These are phyloP conservation scores for Fusarium newnesense DNA, from an alignment of 2,329 filamentous ascomycete genomes.

Conservation along the genomic window DNA sequence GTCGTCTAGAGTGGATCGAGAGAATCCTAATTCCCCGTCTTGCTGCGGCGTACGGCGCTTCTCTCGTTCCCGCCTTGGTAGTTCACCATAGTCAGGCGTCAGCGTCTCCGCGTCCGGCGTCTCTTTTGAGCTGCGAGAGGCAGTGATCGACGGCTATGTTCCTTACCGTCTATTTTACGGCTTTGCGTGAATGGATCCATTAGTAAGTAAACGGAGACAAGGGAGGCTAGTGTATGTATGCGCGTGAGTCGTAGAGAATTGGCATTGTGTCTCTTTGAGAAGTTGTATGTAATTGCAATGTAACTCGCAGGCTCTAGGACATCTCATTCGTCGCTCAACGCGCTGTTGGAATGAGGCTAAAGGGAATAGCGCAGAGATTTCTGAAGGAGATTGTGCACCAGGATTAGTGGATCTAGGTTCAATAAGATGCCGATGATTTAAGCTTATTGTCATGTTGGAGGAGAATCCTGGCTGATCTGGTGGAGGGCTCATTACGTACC, in stretches of 20 bases:
- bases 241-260: conserved; percentile 19
- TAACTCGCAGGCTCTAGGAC: background rate
- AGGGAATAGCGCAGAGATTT: conserved; percentile 26
- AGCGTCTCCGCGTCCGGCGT: conserved; percentile 32
- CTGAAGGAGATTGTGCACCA: conserved; percentile 12
- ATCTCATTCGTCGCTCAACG: conserved; percentile 16
- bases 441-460: conserved; percentile 42
- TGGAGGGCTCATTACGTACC: conserved; percentile 39
- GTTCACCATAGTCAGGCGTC: conserved; percentile 12
- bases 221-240: conserved; percentile 19
- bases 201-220: conserved; percentile 19
- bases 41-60: conserved; percentile 28
- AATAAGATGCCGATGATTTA: conserved; percentile 40
- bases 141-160: conserved; percentile 18
- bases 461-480: conserved; percentile 31
- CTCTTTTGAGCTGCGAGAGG: conserved; percentile 24
- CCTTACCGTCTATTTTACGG: conserved; percentile 13
- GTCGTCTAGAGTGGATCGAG: conserved; percentile 14
- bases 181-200: background rate
- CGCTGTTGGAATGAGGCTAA: conserved; percentile 20
- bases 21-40: conserved; percentile 14
- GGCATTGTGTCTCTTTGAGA: conserved; percentile 1
- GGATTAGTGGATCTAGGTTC: conserved; percentile 24
- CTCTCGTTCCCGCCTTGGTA: conserved; percentile 20
- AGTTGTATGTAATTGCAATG: conserved; percentile 20